Percentiles rank a stretch among this genome's conserved stretches.
phyloP scores from a whole-genome alignment of 2,329 filamentous ascomycete species.

The Decorospora gaudefroyi region DNA sequence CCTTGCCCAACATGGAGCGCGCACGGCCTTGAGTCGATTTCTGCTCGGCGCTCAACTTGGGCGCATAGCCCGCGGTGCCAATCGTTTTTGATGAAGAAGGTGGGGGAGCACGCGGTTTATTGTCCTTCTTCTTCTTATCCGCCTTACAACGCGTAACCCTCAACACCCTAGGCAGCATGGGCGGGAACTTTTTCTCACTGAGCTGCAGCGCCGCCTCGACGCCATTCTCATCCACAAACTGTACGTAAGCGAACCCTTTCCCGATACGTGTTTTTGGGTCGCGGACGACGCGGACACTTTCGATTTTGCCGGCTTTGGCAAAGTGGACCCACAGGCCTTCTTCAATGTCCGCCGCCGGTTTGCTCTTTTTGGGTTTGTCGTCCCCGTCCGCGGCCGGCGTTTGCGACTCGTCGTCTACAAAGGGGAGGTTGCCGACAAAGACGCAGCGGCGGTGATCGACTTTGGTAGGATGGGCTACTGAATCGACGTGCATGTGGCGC shows the following conservation, averaged over 20 bases:
- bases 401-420: conserved; percentile 87
- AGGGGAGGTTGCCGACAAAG: conserved; percentile 94
- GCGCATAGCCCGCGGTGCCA: conserved; percentile 62
- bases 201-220: conserved; percentile 90
- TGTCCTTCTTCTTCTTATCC: conserved; percentile 50
- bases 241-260: conserved; percentile 97
- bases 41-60: conserved; percentile 71
- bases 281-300: conserved; percentile 89
- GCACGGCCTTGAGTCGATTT: conserved; percentile 74
- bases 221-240: conserved; percentile 83
- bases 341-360: conserved; percentile 80
- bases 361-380: conserved; percentile 67
- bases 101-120: conserved; percentile 34
- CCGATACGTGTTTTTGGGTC: conserved; percentile 89
- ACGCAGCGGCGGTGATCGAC: conserved; percentile 87
- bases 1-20: conserved; percentile 72
- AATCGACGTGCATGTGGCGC: conserved; percentile 88
- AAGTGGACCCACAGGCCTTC: conserved; percentile 91
- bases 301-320: conserved; percentile 75
- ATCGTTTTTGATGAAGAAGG: conserved; percentile 26
- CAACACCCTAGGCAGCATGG: conserved; percentile 85
- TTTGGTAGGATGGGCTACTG: conserved; percentile 81
- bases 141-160: conserved; percentile 87
- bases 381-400: conserved; percentile 65
- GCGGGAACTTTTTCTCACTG: conserved; percentile 89